Evolutionary conservation across 2,329 filamentous ascomycete species (phyloP), one percentile per base, ranked within the genome.

Genomic region (Neonectria hederae): DNA sequence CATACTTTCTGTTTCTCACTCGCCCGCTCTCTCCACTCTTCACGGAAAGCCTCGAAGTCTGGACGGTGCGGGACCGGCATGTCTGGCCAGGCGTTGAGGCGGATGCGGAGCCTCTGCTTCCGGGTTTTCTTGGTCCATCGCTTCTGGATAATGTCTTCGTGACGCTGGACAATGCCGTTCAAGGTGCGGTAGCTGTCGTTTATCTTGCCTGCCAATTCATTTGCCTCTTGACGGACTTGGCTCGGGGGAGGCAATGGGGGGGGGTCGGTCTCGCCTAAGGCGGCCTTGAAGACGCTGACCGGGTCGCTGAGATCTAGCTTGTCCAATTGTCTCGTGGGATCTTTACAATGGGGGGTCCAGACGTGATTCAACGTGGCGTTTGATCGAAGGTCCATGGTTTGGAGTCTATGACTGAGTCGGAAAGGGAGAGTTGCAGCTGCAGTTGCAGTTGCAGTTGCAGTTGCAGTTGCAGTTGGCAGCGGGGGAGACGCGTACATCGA

Each of bases 121-220:
- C 76, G 78, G 2, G 78, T 82, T 74, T 87, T 87, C 69, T 88
- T 88, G 3, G 69, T 64, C 86, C 86, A 90, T 42, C 86, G 80
- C 65, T 81, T 85, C 57, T 81, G 81, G 11, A 89, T 82, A 0
- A 79, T 81, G 1, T 73, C 74, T 69, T 89, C 85, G 53, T 87
- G 83, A 5, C 85, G 80, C 43, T 81, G 74, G 2, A 88, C 59
- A 5, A 86, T 84, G 1, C 72, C 71, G 11, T 76, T 75, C 8
- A 86, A 72, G 3, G 48, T 60, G 6, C 75, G 65, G 68, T 79
- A 82, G 62, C 70, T 63, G 7, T 62, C 65, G 61, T 81, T 79
- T 19, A 84, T 79, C 1, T 66, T 62, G 14, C 46, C 43, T 32
- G 65, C 60, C 5, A 49, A 66, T 13, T 57, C 21, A 13, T 35